These are phyloP conservation scores for Amylocarpus encephaloides DNA, from an alignment of 2,329 filamentous ascomycete genomes.

Conservation along the genomic window DNA sequence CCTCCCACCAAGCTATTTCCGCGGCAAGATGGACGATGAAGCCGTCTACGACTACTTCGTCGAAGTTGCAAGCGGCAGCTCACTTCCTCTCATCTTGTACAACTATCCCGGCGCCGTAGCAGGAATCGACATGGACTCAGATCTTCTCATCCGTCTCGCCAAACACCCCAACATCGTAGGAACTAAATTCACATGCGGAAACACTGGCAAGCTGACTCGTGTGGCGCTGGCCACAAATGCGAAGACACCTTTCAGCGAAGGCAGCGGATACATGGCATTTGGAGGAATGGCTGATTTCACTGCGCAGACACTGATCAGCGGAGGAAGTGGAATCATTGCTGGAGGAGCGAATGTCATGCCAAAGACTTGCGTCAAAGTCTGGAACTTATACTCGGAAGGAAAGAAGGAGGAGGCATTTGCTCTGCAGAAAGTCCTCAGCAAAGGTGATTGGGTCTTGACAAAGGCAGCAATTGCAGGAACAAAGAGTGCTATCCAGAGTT, in stretches of 20 bases:
- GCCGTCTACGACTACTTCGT: constrained; percentile 63
- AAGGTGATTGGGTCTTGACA: constrained; percentile 76
- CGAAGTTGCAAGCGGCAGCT: constrained; percentile 64
- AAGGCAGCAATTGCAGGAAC: constrained; percentile 81
- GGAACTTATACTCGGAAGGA: constrained; percentile 68
- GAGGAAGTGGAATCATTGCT: constrained; percentile 78
- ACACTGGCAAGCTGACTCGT: constrained; percentile 81
- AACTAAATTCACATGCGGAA: constrained; percentile 88
- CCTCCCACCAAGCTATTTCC: constrained; percentile 79
- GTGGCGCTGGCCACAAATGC: constrained; percentile 69
- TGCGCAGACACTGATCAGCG: constrained; percentile 70
- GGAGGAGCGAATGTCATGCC: constrained; percentile 82
- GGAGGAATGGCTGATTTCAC: constrained; percentile 87
- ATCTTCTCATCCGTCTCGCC: constrained; percentile 73
- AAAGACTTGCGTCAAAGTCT: constrained; percentile 71
- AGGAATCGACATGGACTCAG: constrained; percentile 85
- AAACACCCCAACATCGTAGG: constrained; percentile 79
- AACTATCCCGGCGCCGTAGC: constrained; percentile 86
- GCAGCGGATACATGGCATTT: constrained; percentile 74
- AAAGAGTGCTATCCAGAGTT: constrained; percentile 73
- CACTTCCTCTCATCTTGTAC: constrained; percentile 77
- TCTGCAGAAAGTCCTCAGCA: constrained; percentile 70
- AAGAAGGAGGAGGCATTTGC: constrained; percentile 68
- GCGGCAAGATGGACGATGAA: constrained; percentile 64
- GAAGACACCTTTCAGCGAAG: constrained; percentile 54